Percentiles rank a stretch among this genome's conserved stretches.
phyloP scores from a whole-genome alignment of 768 basidiomycete genomes.

The Lactarius trivialis region DNA sequence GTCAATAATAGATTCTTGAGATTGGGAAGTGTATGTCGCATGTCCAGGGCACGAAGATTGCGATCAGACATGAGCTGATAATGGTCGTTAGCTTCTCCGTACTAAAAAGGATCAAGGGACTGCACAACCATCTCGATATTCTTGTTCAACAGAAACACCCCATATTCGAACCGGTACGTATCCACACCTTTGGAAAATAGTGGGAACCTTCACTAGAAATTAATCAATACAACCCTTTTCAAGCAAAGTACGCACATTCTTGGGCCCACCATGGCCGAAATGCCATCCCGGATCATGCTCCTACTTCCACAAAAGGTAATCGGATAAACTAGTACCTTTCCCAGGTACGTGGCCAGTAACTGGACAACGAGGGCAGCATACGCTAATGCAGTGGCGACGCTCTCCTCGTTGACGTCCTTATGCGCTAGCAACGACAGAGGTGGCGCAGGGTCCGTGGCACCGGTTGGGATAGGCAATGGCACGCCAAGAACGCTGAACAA shows the following conservation, averaged over 20 bases:
- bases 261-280: conserved; percentile 93
- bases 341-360: conserved; percentile 71
- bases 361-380: conserved; percentile 85
- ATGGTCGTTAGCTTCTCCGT: conserved; percentile 6
- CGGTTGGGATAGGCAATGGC: conserved; percentile 84
- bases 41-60: conserved; percentile 83
- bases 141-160: conserved; percentile 93
- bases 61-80: conserved; percentile 83
- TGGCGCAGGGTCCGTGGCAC: conserved; percentile 73
- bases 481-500: conserved; percentile 82
- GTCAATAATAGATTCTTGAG: conserved; percentile 90
- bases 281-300: conserved; percentile 86
- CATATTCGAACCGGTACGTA: conserved; percentile 96
- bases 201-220: conserved; percentile 66
- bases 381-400: conserved; percentile 83
- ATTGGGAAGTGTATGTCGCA: conserved; percentile 94
- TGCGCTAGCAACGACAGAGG: conserved; percentile 61
- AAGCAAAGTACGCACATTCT: conserved; percentile 58
- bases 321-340: conserved; percentile 76
- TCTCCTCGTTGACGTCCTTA: conserved; percentile 75
- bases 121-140: conserved; percentile 83
- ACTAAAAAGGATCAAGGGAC: not conserved
- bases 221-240: not conserved
- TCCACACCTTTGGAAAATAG: conserved; percentile 93
- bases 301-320: conserved; percentile 86